Percentiles rank a stretch among this genome's conserved stretches.
Conservation (phyloP, 2,329 filamentous ascomycete species). For the Penicillium vulpinum region DNA sequence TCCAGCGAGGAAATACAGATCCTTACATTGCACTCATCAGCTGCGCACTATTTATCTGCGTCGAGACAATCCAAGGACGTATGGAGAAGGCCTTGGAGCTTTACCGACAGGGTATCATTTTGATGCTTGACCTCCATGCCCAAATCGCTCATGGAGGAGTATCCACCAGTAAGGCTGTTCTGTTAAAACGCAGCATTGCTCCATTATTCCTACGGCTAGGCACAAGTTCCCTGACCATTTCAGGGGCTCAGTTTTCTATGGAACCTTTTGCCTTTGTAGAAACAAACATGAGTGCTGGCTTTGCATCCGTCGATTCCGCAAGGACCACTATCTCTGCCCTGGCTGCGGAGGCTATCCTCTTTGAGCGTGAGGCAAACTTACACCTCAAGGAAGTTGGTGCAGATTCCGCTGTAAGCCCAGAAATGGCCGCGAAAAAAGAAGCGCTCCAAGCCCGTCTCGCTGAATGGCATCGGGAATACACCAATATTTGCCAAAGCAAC, state of each 20-base stretch:
- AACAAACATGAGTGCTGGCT: not conserved
- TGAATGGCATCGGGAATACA: constrained; percentile 14
- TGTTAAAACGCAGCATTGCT: constrained; percentile 30
- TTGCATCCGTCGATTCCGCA: constrained; percentile 10
- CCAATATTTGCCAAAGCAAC: not conserved
- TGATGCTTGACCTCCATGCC: constrained; percentile 25
- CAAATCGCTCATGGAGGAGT: constrained; percentile 14
- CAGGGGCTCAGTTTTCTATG: constrained; percentile 5
- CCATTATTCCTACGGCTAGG: constrained; percentile 32
- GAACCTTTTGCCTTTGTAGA: constrained; percentile 13
- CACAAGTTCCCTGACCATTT: constrained; percentile 17
- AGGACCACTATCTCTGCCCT: constrained; percentile 10
- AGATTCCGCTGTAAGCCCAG: not conserved
- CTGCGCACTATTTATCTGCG: constrained; percentile 37
- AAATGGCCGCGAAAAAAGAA: constrained; percentile 7
- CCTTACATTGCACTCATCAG: constrained; percentile 32
- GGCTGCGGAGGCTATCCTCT: constrained; percentile 12
- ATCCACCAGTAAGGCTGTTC: constrained; percentile 12
- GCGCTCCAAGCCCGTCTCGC: constrained; percentile 1
- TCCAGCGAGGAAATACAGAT: constrained; percentile 24
- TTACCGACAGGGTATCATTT: constrained; percentile 27
- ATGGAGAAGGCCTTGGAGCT: constrained; percentile 27
- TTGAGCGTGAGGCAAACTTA: constrained; percentile 17
- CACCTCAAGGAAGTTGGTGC: constrained; percentile 4
- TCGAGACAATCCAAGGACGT: constrained; percentile 30